Evolutionary conservation across 2,329 filamentous ascomycete genomes (phyloP).

Genomic region (Dothistroma pini): DNA sequence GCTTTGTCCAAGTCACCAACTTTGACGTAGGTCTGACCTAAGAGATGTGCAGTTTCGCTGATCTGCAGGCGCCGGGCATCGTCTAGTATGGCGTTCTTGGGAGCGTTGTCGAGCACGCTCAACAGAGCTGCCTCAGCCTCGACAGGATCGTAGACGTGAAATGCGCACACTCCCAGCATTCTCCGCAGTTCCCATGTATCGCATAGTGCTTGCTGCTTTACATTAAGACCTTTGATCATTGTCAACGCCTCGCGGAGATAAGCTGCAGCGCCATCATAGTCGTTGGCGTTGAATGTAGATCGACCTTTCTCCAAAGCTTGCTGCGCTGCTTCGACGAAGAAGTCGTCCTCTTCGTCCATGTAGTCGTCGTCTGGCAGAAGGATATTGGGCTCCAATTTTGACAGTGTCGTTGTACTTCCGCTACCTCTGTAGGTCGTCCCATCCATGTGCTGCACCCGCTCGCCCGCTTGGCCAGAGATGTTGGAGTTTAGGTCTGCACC

Average conservation of each 20-base stretch:
- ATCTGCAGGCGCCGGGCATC: slow-evolving; percentile 22
- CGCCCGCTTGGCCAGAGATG: slow-evolving; percentile 1
- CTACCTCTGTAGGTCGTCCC: background rate
- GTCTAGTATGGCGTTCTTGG: slow-evolving; percentile 16
- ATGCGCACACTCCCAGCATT: slow-evolving; percentile 30
- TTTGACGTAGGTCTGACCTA: slow-evolving; percentile 28
- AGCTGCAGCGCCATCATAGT: slow-evolving; percentile 27
- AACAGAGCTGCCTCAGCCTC: slow-evolving; percentile 28
- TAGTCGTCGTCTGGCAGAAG: slow-evolving; percentile 9
- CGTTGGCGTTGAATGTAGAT: slow-evolving; percentile 24
- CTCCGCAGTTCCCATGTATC: slow-evolving; percentile 29
- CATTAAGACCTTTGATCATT: slow-evolving; percentile 25
- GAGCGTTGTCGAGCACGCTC: slow-evolving; percentile 18
- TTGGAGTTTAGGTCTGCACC: slow-evolving; percentile 4
- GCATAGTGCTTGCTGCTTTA: slow-evolving; percentile 22
- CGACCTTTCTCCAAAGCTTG: slow-evolving; percentile 29
- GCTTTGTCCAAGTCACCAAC: slow-evolving; percentile 26
- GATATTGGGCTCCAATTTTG: background rate
- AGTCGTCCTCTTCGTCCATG: slow-evolving; percentile 26
- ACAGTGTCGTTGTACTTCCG: background rate
- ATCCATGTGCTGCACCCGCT: background rate
- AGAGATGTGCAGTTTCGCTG: slow-evolving; percentile 27
- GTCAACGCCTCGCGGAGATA: slow-evolving; percentile 30
- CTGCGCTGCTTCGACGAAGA: slow-evolving; percentile 28
- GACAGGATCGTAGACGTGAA: slow-evolving; percentile 22